Evolutionary conservation across 208 protist genomes (phyloP), one percentile per base, ranked within the genome.

Genomic region (Phytomonas serpens): DNA sequence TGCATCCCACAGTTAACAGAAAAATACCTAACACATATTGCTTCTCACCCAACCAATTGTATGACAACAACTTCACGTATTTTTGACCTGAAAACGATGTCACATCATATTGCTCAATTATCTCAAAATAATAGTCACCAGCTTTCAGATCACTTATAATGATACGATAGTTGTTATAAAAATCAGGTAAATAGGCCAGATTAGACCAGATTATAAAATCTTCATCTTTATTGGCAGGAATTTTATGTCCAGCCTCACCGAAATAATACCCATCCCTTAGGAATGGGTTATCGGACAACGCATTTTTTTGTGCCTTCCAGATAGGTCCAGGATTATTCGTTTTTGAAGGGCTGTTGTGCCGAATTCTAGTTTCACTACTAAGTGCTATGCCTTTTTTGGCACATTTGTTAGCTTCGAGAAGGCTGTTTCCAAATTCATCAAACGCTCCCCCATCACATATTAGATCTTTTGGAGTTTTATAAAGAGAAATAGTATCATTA

Each of bases 181-280:
- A 99, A 34, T 82, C 91, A 30, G 98, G 89, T 19, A 99, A 84
- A 19, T 87, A 97, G 2, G 97, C 95, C 19, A 88, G 80, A 42
- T 97, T 86, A 80, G 98, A 95, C 98, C 99, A 99, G 34, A 99
- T 96, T 62, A 99, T 97, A 57, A 99, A 97, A 77, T 99, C 96
- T 75, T 99, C 91, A 85, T 99, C 95, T 31, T 75, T 84, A 7
- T 73, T 70, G 0, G 75, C 69, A 6, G 94, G 92, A 36, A 98
- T 88, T 23, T 74, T 72, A 75, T 98, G 94, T 0, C 90, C 88
- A 33, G 86, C 73, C 67, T 97, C 91, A 0, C 68, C 62, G 42
- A 80, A 86, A 74, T 97, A 97, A 73, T 89, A 97, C 31, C 93
- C 93, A 3, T 77, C 77, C 37, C 75, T 78, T 13, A 86, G 81